Base-by-base conservation (phyloP, 345 rosid genomes). In the Adansonia digitata region DNA sequence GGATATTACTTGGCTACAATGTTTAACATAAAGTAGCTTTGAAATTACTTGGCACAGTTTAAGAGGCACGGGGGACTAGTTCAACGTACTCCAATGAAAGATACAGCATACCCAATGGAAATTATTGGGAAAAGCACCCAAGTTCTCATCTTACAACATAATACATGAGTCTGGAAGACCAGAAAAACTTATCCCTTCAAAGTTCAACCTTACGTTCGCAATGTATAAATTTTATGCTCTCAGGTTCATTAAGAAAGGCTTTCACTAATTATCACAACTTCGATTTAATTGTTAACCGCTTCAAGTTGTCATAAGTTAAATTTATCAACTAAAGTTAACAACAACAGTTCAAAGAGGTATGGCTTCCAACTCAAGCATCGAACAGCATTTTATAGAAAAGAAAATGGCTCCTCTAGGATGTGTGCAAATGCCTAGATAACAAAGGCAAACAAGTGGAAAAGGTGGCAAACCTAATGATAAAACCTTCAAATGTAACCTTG, bases 401-500 rank as follows among this genome's bases (percentile, higher is more conserved):
- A 15, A 14, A 45, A 29, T 8, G 13, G 55, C 39, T 7, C 39
- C 45, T 6, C 37, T 43, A 67, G 37, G 37, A 67, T 67, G 37
- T 64, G 26, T 37, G 35, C 37, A 26, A 45, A 45, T 67, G 71
- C 37, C 53, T 1, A 14, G 43, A 24, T 45, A 43, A 43, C 2
- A 26, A 67, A 67, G 7, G 22, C 4, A 1, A 43, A 45, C 39
- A 13, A 67, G 1, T 14, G 71, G 20, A 26, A 66, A 42, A 67
- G 22, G n/a, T 42, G 22, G 71, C 55, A 7, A 24, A 67, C 20
- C 70, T 65, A 65, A 39, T 12, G 70, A 42, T 22, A 65, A 65
- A 65, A 65, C 70, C 29, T 20, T 65, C 51, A 65, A 65, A 65
- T 5, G 20, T 24, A 66, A 66, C 71, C 11, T 66, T 24, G 35